Evolutionary conservation across 2,329 filamentous ascomycete genomes (phyloP), one percentile per base, ranked within the genome.

Genomic region (Nemania sp.): DNA sequence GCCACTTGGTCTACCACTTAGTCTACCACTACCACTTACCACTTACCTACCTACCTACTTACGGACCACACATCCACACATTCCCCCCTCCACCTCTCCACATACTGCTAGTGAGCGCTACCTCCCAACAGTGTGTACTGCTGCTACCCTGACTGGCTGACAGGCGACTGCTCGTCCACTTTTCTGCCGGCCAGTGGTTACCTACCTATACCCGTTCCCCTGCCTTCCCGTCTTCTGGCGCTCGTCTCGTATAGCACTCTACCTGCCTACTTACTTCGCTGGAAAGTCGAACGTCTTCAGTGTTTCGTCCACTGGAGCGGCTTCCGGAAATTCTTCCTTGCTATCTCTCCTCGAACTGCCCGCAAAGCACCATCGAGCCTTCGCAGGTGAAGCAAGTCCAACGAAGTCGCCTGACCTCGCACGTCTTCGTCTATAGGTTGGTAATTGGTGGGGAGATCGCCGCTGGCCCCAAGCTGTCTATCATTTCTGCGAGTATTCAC

Each of bases 91-190:
- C 45, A 53, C 62, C 62, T 52, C 62, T 58, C 62, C 54, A 64
- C 62, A 51, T 49, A 53, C 43, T 15, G 47, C 22, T 53, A 38
- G 47, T 26, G 49, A 29, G 29, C 56, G 53, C 47, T 38, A 35
- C 41, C 35, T 47, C n/a, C 15, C 18, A 27, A 20, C 41, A 45
- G 41, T 45, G 41, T 45, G 27, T 32, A 38, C 43, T 47, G 7
- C 52, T 47, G 7, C 52, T 53, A 59, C 59, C 24, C 60, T 69
- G 45, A 32, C 51, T 66, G 67, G 64, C 67, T 54, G 64, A 53
- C 57, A 41, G 56, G 52, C 59, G 22, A 56, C 27, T 56, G 58
- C 63, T 60, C 55, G 64, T 69, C 67, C 64, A 69, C 67, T 69
- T 69, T 69, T 69, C 60, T 43, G 58, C 58, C 35, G 38, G 52